Percentiles rank a stretch among this genome's conserved stretches.
Evolutionary conservation across 139 green algal species (phyloP).

Genomic region (Choricystis sp.): DNA sequence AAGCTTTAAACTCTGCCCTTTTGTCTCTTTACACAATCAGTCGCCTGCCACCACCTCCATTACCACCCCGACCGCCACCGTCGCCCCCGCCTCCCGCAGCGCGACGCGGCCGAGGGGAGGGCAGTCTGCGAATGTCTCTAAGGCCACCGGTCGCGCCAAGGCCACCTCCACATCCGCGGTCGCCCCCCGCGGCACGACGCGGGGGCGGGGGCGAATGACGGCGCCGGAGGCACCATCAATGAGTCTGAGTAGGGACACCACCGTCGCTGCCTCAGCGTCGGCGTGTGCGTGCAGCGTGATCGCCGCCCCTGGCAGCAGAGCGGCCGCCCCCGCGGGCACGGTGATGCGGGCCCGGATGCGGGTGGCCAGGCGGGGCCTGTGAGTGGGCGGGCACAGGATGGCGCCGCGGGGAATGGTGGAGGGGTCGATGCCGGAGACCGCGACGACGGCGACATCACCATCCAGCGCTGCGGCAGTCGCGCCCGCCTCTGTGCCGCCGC

Average conservation of each 20-base stretch:
- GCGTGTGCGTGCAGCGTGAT: slow-evolving; percentile 54
- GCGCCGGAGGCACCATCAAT: slow-evolving; percentile 59
- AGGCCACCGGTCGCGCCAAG: slow-evolving; percentile 26
- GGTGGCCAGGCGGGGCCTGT: too few species aligned
- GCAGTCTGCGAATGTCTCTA: slow-evolving; percentile 62
- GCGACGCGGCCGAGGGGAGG: slow-evolving; percentile 65
- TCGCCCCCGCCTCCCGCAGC: slow-evolving; percentile 61
- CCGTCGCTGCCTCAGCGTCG: slow-evolving; percentile 42
- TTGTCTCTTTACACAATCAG: not conserved
- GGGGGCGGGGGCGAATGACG: slow-evolving; percentile 31
- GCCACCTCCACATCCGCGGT: slow-evolving; percentile 63
- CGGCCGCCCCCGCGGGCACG: too few species aligned
- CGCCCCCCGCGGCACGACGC: slow-evolving; percentile 21
- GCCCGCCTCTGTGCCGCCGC: not conserved
- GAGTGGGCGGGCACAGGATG: not conserved
- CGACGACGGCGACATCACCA: not conserved
- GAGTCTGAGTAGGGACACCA: slow-evolving; percentile 44
- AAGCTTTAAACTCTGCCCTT: too few species aligned
- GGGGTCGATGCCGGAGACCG: not conserved
- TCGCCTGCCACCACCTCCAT: not conserved
- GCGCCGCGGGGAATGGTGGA: not conserved
- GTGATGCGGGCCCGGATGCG: too few species aligned
- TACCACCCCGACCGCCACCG: slow-evolving; percentile 80
- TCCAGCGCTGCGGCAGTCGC: slow-evolving; percentile 7
- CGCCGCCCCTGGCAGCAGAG: not conserved